Evolutionary conservation across 1,139 yeast species (phyloP).

Genomic region (Zygoascus sp.): DNA sequence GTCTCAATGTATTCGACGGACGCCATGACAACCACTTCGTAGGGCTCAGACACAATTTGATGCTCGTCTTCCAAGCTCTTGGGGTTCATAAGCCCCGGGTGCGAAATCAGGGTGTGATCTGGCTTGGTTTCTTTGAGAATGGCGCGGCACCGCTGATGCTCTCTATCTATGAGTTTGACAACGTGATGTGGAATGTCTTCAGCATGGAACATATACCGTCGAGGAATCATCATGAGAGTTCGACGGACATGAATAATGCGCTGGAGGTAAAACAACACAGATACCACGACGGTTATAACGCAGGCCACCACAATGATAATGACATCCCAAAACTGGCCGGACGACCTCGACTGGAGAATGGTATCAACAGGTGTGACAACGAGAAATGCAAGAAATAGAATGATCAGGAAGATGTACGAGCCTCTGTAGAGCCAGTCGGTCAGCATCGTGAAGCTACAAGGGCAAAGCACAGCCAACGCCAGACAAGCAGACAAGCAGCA

Average conservation of each 20-base stretch:
- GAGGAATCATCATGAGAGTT: conserved; percentile 70
- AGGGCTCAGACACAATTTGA: conserved; percentile 53
- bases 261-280: conserved; percentile 44
- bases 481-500: too few relatives aligned
- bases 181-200: conserved; percentile 57
- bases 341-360: conserved; percentile 57
- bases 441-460: not conserved
- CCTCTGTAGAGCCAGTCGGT: conserved; percentile 4
- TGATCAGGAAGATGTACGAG: conserved; percentile 45
- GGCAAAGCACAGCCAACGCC: too few relatives aligned
- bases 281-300: conserved; percentile 51
- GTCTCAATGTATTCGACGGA: conserved; percentile 35
- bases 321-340: conserved; percentile 59
- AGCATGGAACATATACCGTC: conserved; percentile 53
- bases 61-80: conserved; percentile 32
- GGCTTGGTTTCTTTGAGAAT: conserved; percentile 53
- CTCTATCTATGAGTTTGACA: conserved; percentile 40
- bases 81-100: conserved; percentile 56
- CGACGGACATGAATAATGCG: conserved; percentile 58
- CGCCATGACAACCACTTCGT: conserved; percentile 54
- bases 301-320: conserved; percentile 73
- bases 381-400: conserved; percentile 44
- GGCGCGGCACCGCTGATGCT: conserved; percentile 45
- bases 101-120: conserved; percentile 43
- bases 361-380: conserved; percentile 74